Percentiles rank a stretch among this genome's conserved stretches.
Conservation (phyloP, 2,329 filamentous ascomycete genomes). For the Huntiella savannae region DNA sequence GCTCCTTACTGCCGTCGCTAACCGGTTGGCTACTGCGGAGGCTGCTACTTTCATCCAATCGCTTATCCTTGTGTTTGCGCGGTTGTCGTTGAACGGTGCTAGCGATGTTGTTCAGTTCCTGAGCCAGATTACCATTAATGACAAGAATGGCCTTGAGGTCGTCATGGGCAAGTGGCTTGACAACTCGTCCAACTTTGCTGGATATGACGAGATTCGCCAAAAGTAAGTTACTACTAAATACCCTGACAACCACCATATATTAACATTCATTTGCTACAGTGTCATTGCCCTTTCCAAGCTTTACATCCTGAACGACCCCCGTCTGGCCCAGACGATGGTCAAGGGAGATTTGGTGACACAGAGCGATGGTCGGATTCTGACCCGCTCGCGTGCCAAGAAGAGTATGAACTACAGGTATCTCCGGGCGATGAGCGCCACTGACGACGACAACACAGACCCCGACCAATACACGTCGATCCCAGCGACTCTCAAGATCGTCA, state of each 20-base stretch:
- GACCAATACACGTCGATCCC: constrained; percentile 78
- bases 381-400: constrained; percentile 69
- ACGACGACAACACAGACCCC: constrained; percentile 37
- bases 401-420: constrained; percentile 31
- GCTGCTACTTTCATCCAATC: constrained; percentile 88
- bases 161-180: constrained; percentile 93
- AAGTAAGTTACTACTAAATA: constrained; percentile 42
- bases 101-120: constrained; percentile 86
- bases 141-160: constrained; percentile 66
- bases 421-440: constrained; percentile 9
- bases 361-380: constrained; percentile 72
- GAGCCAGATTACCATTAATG: constrained; percentile 61
- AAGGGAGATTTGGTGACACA: constrained; percentile 81
- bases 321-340: constrained; percentile 61
- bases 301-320: constrained; percentile 68
- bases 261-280: constrained; percentile 27
- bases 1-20: constrained; percentile 74
- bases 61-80: constrained; percentile 83
- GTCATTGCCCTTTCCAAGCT: constrained; percentile 86
- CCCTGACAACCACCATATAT: background rate
- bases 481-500: constrained; percentile 84
- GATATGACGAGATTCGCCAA: constrained; percentile 90
- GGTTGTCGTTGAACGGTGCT: constrained; percentile 67
- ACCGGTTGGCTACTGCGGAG: constrained; percentile 61
- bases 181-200: constrained; percentile 92